A percentile compares a stretch with the other conserved stretches of the same genome.
phyloP scores from a whole-genome alignment of 768 basidiomycete genomes.

The Mycena olivaceomarginata region DNA sequence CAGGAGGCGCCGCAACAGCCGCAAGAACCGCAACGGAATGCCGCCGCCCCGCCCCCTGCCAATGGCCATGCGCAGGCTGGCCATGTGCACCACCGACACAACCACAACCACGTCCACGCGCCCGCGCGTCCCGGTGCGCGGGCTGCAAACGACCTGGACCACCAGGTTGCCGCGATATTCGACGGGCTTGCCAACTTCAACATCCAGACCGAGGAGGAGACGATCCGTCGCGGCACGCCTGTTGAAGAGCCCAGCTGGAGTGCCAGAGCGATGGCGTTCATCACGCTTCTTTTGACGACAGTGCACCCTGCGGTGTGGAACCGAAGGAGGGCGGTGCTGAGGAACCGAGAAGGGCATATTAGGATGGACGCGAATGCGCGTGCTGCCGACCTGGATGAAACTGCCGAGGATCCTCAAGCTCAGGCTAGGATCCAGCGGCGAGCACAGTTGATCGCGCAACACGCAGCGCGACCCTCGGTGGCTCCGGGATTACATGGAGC shows the following conservation, averaged over 20 bases:
- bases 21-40: slow-evolving; percentile 50
- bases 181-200: slow-evolving; percentile 76
- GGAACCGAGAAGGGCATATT: slow-evolving; percentile 78
- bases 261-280: slow-evolving; percentile 73
- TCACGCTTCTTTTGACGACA: slow-evolving; percentile 74
- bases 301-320: slow-evolving; percentile 87
- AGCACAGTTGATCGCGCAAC: slow-evolving; percentile 67
- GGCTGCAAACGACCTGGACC: slow-evolving; percentile 42
- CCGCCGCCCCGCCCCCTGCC: slow-evolving; percentile 35
- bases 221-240: slow-evolving; percentile 60
- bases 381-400: slow-evolving; percentile 54
- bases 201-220: slow-evolving; percentile 72
- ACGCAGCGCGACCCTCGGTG: slow-evolving; percentile 74
- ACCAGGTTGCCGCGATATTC: slow-evolving; percentile 60
- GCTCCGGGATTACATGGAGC: slow-evolving; percentile 78
- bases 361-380: slow-evolving; percentile 78
- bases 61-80: slow-evolving; percentile 33
- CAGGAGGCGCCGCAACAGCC: slow-evolving; percentile 44
- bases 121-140: slow-evolving; percentile 26
- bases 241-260: slow-evolving; percentile 66
- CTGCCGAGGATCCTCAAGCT: slow-evolving; percentile 49
- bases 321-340: slow-evolving; percentile 74
- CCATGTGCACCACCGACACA: slow-evolving; percentile 24
- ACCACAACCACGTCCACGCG: background rate
- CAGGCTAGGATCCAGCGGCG: slow-evolving; percentile 59